Conservation (phyloP, 192 early-diverging fungal genomes). For the Linnemannia schmuckeri region DNA sequence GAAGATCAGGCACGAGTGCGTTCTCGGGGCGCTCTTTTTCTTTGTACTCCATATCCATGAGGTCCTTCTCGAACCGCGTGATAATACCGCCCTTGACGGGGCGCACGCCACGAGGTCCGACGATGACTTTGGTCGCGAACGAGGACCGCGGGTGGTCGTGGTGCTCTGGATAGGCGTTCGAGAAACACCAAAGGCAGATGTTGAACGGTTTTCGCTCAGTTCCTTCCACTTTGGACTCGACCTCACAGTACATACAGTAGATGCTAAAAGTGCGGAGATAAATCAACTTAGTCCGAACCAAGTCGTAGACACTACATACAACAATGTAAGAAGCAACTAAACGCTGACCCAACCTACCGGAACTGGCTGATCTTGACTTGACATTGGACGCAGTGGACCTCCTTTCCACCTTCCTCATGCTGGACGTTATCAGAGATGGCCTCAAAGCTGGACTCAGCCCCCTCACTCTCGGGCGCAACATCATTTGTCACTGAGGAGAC, state of each 20-base stretch:
- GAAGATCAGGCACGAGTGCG: constrained; percentile 4
- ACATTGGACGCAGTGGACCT: constrained; percentile 78
- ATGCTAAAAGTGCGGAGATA: constrained; percentile 33
- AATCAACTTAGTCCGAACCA: not conserved
- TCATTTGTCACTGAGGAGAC: not conserved
- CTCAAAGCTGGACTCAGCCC: not conserved
- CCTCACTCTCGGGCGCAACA: not conserved
- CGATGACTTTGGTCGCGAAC: constrained; percentile 82
- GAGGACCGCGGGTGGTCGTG: constrained; percentile 84
- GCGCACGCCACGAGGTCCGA: constrained; percentile 69
- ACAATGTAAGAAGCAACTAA: not conserved
- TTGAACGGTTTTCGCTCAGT: constrained; percentile 32
- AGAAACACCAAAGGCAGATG: constrained; percentile 69
- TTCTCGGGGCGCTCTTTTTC: constrained; percentile 8
- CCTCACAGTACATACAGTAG: constrained; percentile 89
- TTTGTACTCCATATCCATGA: constrained; percentile 60
- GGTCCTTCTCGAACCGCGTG: constrained; percentile 70
- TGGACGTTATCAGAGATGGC: not conserved
- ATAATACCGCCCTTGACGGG: constrained; percentile 72
- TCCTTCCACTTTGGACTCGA: constrained; percentile 24
- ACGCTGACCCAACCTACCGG: constrained; percentile 59
- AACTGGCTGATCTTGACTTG: constrained; percentile 83
- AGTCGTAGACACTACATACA: not conserved
- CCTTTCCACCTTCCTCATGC: constrained; percentile 9
- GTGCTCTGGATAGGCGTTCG: constrained; percentile 72